Base-by-base conservation (phyloP, 192 early-diverging fungal genomes). In the Geranomyces michiganensis region DNA sequence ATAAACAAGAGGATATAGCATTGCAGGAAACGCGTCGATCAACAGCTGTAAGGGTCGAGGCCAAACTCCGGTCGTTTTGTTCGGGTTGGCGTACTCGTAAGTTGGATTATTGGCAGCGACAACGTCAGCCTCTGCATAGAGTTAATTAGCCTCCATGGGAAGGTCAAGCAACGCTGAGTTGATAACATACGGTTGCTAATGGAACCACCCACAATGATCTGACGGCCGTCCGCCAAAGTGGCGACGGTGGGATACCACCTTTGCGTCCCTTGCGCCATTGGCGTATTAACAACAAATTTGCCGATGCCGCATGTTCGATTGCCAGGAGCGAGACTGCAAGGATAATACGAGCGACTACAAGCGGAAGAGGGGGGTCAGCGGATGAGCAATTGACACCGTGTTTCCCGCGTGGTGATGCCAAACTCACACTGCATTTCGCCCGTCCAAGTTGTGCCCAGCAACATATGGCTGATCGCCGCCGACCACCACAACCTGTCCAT, bases 181-280 rank as follows among this genome's bases (percentile, higher is more conserved):
- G 14, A 21, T 32, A n/a, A 41, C 46, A 13, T 41, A 51, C 47
- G 53, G 26, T 58, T 47, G 56, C 26, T 62, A 58, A 36, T 30
- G 6, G 68, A 70, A 8, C 68, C 68, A 10, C 56, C 55, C 19
- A 70, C 64, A 53, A 72, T 72, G 32, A 72, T 65, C 27, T 53
- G 27, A 17, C 58, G 17, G 0, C 62, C 71, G 36, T 60, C 68
- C 0, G 21, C 33, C 31, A 70, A 44, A 5, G 68, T 70, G 4
- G 58, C 47, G 10, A 62, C 33, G 4, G 68, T 80, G 6, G 81
- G 81, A 66, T 82, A 82, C 81, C 81, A 82, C 14, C 81, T 27
- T 65, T 21, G 45, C 17, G 62, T 56, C 5, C 36, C 36, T 10
- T 41, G 36, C 4, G 65, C 68, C 80, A 81, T 81, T 22, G 14